These are phyloP conservation scores for Alternaria longipes DNA, from an alignment of 2,329 filamentous ascomycete genomes.

Conservation along the genomic window DNA sequence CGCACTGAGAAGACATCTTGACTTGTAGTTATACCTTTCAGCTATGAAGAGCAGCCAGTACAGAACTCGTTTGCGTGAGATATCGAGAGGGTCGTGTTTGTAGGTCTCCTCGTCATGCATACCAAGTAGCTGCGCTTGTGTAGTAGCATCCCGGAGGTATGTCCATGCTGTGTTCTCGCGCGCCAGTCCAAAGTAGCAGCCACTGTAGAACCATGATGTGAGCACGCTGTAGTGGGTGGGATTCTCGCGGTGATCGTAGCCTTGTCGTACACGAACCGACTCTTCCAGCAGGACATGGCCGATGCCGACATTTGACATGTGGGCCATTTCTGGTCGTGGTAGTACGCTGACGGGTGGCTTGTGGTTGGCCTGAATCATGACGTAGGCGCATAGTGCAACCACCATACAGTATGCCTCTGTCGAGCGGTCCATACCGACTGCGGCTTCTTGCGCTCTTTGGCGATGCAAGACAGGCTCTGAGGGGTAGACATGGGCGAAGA, in stretches of 20 bases:
- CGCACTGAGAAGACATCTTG: neutral
- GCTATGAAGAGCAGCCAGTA: conserved; percentile 72
- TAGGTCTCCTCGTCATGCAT: conserved; percentile 69
- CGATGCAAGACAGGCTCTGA: conserved; percentile 69
- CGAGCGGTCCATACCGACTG: conserved; percentile 61
- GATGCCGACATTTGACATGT: conserved; percentile 55
- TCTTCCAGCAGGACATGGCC: conserved; percentile 68
- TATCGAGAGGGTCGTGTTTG: conserved; percentile 60
- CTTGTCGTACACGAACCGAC: conserved; percentile 64
- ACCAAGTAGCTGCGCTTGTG: conserved; percentile 66
- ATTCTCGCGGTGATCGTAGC: conserved; percentile 67
- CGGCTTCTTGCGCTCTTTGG: conserved; percentile 61
- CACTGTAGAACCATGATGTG: conserved; percentile 69
- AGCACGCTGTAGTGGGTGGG: conserved; percentile 65
- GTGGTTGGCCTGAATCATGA: conserved; percentile 61
- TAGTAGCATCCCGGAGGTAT: conserved; percentile 69
- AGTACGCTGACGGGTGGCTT: conserved; percentile 55
- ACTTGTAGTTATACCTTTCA: conserved; percentile 59
- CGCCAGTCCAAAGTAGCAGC: conserved; percentile 69
- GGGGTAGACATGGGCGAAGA: conserved; percentile 70
- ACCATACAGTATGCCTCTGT: conserved; percentile 68
- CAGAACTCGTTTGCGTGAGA: conserved; percentile 63
- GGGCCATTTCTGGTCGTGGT: conserved; percentile 56
- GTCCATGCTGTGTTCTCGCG: conserved; percentile 70
- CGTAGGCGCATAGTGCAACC: conserved; percentile 60